These are phyloP conservation scores for Colletotrichum eremochloae DNA, from an alignment of 2,329 filamentous ascomycete species.

Conservation along the genomic window DNA sequence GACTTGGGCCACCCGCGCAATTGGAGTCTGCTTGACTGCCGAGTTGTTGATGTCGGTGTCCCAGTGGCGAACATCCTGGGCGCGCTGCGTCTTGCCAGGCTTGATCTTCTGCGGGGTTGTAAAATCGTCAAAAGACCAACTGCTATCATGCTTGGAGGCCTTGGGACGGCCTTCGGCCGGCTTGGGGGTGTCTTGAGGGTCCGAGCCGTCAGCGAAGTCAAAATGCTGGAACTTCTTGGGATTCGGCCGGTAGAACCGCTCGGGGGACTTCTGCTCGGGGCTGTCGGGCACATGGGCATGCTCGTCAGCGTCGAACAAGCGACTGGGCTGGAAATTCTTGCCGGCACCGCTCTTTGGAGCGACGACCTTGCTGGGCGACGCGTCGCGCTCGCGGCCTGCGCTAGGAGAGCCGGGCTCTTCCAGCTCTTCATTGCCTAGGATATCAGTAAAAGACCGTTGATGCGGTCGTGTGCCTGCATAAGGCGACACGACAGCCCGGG, in stretches of 20 bases:
- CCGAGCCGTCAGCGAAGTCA: conserved; percentile 78
- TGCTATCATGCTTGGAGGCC: conserved; percentile 74
- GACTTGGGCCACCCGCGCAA: conserved; percentile 67
- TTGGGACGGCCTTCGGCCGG: conserved; percentile 61
- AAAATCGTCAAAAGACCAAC: conserved; percentile 93
- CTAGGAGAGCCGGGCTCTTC: conserved; percentile 53
- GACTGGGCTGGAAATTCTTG: conserved; percentile 73
- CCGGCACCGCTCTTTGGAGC: conserved; percentile 67
- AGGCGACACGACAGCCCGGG: conserved; percentile 65
- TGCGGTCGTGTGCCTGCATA: conserved; percentile 71
- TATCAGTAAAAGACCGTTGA: conserved; percentile 80
- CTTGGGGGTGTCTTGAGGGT: conserved; percentile 62
- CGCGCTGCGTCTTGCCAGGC: conserved; percentile 69
- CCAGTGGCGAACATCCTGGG: conserved; percentile 83
- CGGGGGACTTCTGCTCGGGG: conserved; percentile 56
- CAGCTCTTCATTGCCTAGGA: conserved; percentile 68
- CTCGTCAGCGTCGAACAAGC: conserved; percentile 72
- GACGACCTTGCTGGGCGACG: conserved; percentile 60
- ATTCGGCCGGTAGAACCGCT: conserved; percentile 72
- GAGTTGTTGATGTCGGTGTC: conserved; percentile 76
- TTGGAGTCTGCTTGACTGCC: conserved; percentile 65
- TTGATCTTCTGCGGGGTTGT: conserved; percentile 81
- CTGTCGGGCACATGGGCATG: conserved; percentile 57
- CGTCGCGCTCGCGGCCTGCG: conserved; percentile 64
- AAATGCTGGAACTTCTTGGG: conserved; percentile 89